Evolutionary conservation across 1,139 yeast species (phyloP).

Genomic region (Protomyces inundatus): DNA sequence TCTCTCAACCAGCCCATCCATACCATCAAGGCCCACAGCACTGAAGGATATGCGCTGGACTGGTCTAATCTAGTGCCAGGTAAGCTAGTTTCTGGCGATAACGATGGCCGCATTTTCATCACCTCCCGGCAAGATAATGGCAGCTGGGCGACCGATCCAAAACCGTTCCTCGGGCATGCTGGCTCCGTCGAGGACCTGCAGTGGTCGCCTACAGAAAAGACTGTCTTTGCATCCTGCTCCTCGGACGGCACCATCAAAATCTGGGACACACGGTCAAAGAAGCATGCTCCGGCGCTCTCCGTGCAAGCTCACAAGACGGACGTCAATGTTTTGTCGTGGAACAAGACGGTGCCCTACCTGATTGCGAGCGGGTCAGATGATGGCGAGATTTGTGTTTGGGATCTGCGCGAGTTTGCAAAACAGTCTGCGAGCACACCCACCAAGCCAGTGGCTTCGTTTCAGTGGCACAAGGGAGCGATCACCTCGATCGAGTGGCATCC

Average conservation of each 20-base stretch:
- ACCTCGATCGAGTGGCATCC: slow-evolving; percentile 95
- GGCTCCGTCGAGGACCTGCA: slow-evolving; percentile 86
- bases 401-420: slow-evolving; percentile 67
- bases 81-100: slow-evolving; percentile 78
- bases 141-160: slow-evolving; percentile 79
- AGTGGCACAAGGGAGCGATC: slow-evolving; percentile 88
- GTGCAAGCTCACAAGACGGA: slow-evolving; percentile 77
- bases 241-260: slow-evolving; percentile 86
- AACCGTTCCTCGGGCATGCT: slow-evolving; percentile 57
- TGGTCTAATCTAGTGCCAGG: slow-evolving; percentile 77
- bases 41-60: slow-evolving; percentile 94
- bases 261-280: slow-evolving; percentile 93
- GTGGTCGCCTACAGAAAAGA: slow-evolving; percentile 88
- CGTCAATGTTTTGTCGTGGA: slow-evolving; percentile 95
- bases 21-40: slow-evolving; percentile 86
- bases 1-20: slow-evolving; percentile 72
- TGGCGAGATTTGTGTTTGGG: slow-evolving; percentile 98
- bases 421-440: slow-evolving; percentile 42
- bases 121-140: slow-evolving; percentile 72
- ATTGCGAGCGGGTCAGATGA: slow-evolving; percentile 96
- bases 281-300: slow-evolving; percentile 76
- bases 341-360: slow-evolving; percentile 74
- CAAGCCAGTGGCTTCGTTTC: slow-evolving; percentile 71
- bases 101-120: slow-evolving; percentile 38
- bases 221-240: slow-evolving; percentile 92